Evolutionary conservation across 225 moss, liverwort and hornwort species (phyloP), one percentile per base, ranked within the genome.

Genomic region (Anthoceros angustus): DNA sequence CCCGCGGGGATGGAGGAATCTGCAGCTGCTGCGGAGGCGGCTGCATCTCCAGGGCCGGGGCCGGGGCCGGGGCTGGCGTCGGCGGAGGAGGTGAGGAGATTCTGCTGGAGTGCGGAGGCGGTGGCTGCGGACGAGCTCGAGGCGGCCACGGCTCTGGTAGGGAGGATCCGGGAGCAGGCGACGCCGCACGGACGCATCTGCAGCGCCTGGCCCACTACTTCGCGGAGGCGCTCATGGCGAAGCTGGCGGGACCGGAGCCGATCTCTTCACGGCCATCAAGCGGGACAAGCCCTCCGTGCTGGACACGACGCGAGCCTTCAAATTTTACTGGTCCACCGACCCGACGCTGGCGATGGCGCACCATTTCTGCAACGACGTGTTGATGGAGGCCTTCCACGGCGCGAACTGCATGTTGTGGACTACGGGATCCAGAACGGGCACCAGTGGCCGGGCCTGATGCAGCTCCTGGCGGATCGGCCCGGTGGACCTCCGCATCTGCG

Each of bases 361-460:
- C 55, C n/a, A 55, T 18, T 55, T 55, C 55, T 18, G 55, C 55
- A 55, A 55, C 5, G 23, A 23, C 14, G 55, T 55, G n/a, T 11
- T 55, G 5, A 18, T 55, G 55, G 55, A 55, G 15, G 18, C 55
- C 8, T 55, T 55, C 14, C 10, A 55, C 5, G 55, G 55, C 8
- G 55, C 55, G n/a, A 2, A 7, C 55, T 5, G n/a, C 55, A 55
- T 11, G 14, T 55, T 20, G 10, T 55, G 55, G 55, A 55, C 55
- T 55, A 55, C 55, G 55, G 55, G 5, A 55, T 55, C 14, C 55
- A 18, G 55, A 23, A 23, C 10, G n/a, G 23, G n/a, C 55, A 48
- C 46, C 46, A 55, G 55, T 55, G 55, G 55, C 15, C 18, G 55
- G 23, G 55, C 55, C 55, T 55, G 55, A 55, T 55, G n/a, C 55